phyloP scores from a whole-genome alignment of 2,329 filamentous ascomycete genomes.

The Aspergillus tubingensis region DNA sequence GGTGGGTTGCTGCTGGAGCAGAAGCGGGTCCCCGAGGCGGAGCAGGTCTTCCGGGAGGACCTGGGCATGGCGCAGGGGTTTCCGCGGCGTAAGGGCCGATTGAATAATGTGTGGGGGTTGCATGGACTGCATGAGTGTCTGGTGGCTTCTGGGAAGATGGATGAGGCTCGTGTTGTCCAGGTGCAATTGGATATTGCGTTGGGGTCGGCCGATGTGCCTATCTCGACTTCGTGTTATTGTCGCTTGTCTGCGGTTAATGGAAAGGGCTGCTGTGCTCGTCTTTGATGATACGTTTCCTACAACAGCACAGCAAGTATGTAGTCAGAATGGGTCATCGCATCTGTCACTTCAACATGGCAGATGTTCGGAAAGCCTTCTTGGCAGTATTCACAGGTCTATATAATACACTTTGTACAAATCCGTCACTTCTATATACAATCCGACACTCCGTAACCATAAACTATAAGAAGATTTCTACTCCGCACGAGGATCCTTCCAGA shows the following conservation, averaged over 20 bases:
- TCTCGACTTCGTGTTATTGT: conserved; percentile 60
- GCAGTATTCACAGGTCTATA: neutral
- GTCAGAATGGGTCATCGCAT: neutral
- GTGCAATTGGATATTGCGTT: conserved; percentile 53
- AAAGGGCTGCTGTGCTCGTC: neutral
- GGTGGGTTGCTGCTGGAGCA: conserved; percentile 69
- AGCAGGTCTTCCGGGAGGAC: conserved; percentile 59
- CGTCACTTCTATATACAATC: neutral
- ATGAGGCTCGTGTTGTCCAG: conserved; percentile 49
- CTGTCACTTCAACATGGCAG: neutral
- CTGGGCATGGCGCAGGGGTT: conserved; percentile 56
- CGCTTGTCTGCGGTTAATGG: conserved; percentile 19
- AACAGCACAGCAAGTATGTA: neutral
- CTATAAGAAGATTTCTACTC: neutral
- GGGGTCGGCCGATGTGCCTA: conserved; percentile 59
- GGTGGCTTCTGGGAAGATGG: conserved; percentile 49
- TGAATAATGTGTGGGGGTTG: conserved; percentile 73
- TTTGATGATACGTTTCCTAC: no score
- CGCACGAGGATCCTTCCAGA: conserved; percentile 21
- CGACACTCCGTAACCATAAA: neutral
- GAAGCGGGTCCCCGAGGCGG: conserved; percentile 55
- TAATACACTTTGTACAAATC: neutral
- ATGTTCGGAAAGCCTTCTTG: neutral
- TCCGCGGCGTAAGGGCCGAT: conserved; percentile 60
- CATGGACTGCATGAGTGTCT: conserved; percentile 72